These are phyloP conservation scores for Neospora caninum DNA, from an alignment of 169 alveolate genomes.

Conservation along the genomic window DNA sequence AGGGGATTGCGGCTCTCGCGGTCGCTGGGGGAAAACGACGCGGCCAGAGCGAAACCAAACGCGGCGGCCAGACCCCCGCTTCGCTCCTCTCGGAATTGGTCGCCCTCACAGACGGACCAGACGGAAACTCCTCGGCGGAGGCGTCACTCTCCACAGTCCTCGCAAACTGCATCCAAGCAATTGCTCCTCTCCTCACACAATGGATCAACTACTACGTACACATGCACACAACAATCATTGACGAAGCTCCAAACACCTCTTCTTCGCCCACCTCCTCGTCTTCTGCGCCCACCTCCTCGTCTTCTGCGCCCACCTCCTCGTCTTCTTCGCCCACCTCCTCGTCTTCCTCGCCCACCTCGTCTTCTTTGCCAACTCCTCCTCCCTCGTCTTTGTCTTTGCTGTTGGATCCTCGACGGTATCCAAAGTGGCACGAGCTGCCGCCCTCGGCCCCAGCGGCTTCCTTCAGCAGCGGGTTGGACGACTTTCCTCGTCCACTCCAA, in stretches of 20 bases:
- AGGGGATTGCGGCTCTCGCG: background rate
- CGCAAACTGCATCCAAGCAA: background rate
- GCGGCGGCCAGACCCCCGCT: background rate
- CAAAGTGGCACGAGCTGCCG: background rate
- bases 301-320: background rate
- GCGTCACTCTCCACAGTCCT: background rate
- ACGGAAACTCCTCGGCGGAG: background rate
- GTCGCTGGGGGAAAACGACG: too few relatives aligned
- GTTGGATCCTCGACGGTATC: background rate
- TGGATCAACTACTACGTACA: background rate
- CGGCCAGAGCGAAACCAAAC: background rate
- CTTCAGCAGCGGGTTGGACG: constrained; percentile 11
- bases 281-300: background rate
- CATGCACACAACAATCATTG: background rate
- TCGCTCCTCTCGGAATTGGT: background rate
- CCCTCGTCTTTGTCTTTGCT: background rate
- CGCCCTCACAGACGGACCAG: background rate
- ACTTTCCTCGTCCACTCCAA: background rate
- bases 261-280: background rate
- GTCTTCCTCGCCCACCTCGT: background rate
- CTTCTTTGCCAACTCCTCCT: background rate
- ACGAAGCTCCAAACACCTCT: background rate
- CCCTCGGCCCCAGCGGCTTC: background rate
- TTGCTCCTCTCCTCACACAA: background rate
- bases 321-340: too few relatives aligned